These are phyloP conservation scores for Staphylotrichum longicolle DNA, from an alignment of 495 filamentous ascomycete genomes.

Conservation along the genomic window DNA sequence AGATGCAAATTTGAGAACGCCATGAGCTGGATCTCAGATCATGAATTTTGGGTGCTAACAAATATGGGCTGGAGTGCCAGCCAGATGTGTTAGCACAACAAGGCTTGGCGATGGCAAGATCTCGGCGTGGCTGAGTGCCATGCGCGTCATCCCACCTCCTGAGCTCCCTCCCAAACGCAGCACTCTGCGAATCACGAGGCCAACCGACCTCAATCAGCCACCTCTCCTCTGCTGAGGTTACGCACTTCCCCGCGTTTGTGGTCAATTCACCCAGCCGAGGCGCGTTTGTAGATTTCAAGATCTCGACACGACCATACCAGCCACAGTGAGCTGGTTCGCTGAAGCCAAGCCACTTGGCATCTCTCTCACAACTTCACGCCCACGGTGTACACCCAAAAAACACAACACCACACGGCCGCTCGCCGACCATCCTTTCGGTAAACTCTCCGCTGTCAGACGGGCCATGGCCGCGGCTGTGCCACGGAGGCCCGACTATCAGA, in stretches of 20 bases:
- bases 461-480: slow-evolving; percentile 6
- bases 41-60: no score
- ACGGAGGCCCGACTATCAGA: slow-evolving; percentile 4
- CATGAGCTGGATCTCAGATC: no score
- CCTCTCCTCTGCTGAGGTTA: no score
- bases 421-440: not conserved
- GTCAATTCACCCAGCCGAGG: no score
- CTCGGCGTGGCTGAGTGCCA: slow-evolving; percentile 2
- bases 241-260: no score
- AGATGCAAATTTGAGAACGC: no score
- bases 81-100: not conserved
- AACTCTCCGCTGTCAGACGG: not conserved
- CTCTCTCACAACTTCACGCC: no score
- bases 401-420: not conserved
- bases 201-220: not conserved
- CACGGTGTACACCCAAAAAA: not conserved
- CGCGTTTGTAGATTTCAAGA: no score
- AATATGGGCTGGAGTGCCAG: no score
- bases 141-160: not conserved
- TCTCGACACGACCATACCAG: no score
- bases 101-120: not conserved
- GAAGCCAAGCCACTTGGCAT: no score
- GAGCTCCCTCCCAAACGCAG: not conserved
- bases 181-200: not conserved
- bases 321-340: no score